Evolutionary conservation across 1,284 basidiomycete species (phyloP).

Genomic region (Cryptococcus sp.): DNA sequence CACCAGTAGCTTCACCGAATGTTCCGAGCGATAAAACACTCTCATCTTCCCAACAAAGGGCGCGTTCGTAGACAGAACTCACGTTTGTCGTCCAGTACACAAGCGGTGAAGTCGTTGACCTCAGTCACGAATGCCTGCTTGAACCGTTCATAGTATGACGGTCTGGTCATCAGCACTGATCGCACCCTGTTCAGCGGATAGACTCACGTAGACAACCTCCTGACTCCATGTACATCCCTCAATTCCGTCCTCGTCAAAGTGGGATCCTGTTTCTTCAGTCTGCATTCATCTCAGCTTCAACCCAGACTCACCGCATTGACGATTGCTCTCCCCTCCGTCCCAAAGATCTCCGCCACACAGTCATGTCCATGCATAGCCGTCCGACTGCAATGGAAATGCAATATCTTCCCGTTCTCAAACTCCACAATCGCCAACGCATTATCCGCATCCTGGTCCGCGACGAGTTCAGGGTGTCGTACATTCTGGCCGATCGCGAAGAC

Average conservation of each 20-base stretch:
- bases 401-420: constrained; percentile 14
- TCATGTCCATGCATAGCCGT: constrained; percentile 30
- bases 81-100: constrained; percentile 7
- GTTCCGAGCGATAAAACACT: too few relatives aligned
- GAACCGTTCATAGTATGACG: constrained; percentile 12
- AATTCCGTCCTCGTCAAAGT: constrained; percentile 23
- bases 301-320: constrained; percentile 22
- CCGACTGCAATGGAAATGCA: constrained; percentile 23
- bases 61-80: background rate
- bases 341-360: constrained; percentile 26
- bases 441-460: constrained; percentile 23
- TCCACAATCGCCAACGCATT: constrained; percentile 26
- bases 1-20: too few relatives aligned
- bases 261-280: constrained; percentile 13
- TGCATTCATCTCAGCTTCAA: background rate
- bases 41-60: background rate
- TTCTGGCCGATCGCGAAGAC: constrained; percentile 26
- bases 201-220: constrained; percentile 20
- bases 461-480: constrained; percentile 27
- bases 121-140: constrained; percentile 32
- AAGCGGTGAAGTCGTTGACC: constrained; percentile 13
- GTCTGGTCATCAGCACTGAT: background rate
- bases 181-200: background rate
- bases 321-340: constrained; percentile 24
- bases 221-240: constrained; percentile 27